Percentiles rank a stretch among this genome's conserved stretches.
These are phyloP conservation scores for Centella asiatica DNA, from an alignment of 129 eudicot species.

Conservation along the genomic window DNA sequence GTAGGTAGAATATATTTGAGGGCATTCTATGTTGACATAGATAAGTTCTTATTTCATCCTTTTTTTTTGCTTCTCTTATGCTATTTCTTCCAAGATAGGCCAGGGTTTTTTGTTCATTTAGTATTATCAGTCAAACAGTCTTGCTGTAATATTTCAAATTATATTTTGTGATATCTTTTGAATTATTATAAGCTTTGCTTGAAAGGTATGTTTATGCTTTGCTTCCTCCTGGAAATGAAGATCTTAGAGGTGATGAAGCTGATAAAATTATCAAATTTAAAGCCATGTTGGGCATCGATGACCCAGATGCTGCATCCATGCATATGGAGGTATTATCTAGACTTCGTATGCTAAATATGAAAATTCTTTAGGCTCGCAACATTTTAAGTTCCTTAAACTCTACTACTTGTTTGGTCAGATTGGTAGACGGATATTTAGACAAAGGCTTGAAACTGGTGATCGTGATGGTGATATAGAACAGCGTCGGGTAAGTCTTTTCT, in stretches of 20 bases:
- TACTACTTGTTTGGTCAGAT: constrained; percentile 43
- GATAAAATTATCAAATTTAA: constrained; percentile 69
- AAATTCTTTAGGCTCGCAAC: not conserved
- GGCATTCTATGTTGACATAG: not conserved
- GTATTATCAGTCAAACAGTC: not conserved
- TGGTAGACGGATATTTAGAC: constrained; percentile 80
- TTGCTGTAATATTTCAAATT: not conserved
- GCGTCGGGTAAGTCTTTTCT: constrained; percentile 62
- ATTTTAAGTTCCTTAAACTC: not conserved
- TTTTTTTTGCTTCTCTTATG: not conserved
- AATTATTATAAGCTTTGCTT: not conserved
- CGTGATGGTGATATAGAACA: constrained; percentile 80
- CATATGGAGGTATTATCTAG: constrained; percentile 77
- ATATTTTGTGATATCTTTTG: not conserved
- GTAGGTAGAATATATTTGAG: constrained; percentile 32
- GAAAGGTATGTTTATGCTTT: constrained; percentile 71
- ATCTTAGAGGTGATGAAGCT: constrained; percentile 83
- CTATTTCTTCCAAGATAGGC: not conserved
- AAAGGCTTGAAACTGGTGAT: constrained; percentile 94
- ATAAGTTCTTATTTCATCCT: not conserved
- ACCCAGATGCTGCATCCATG: constrained; percentile 98
- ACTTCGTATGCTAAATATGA: constrained; percentile 9
- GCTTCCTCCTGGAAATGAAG: constrained; percentile 75
- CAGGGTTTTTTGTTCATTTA: not conserved
- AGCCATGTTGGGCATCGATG: constrained; percentile 85